These are phyloP conservation scores for Talaromyces thailandensis DNA, from an alignment of 495 filamentous ascomycete genomes.

Conservation along the genomic window DNA sequence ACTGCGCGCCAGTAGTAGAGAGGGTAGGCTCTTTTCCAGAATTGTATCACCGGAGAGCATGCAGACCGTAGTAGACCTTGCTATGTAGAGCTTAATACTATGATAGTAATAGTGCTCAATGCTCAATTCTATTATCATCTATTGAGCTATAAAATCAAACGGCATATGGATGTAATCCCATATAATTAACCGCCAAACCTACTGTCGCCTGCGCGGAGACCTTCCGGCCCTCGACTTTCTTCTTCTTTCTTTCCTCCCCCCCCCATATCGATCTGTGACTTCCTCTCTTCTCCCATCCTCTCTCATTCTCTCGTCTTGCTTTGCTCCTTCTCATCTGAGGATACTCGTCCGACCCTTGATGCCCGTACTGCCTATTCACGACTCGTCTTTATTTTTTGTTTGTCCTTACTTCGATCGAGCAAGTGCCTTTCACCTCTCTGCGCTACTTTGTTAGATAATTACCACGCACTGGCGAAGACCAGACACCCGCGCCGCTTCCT, in stretches of 20 bases:
- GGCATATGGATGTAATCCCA: background rate
- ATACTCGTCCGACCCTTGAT: background rate
- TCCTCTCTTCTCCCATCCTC: conserved; percentile 1
- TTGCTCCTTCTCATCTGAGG: conserved; percentile 13
- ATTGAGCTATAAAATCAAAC: background rate
- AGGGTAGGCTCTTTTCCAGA: background rate
- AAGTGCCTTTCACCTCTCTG: background rate
- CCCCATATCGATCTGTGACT: background rate
- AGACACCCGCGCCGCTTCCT: background rate
- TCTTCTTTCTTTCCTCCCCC: conserved; percentile 5
- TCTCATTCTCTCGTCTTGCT: conserved; percentile 2
- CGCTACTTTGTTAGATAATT: background rate
- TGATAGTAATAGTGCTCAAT: background rate
- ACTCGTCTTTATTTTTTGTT: background rate
- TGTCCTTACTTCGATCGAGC: background rate
- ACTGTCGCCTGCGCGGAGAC: background rate
- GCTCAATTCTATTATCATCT: too few species aligned
- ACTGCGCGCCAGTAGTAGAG: background rate
- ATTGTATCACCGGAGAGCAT: background rate
- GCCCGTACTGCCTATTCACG: background rate
- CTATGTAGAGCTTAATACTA: background rate
- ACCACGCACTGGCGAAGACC: background rate
- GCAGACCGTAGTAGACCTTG: too few species aligned
- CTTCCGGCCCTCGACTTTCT: conserved; percentile 4
- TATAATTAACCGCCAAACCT: conserved; percentile 1